Base-by-base conservation (phyloP, 768 basidiomycete species). In the Russula compacta region DNA sequence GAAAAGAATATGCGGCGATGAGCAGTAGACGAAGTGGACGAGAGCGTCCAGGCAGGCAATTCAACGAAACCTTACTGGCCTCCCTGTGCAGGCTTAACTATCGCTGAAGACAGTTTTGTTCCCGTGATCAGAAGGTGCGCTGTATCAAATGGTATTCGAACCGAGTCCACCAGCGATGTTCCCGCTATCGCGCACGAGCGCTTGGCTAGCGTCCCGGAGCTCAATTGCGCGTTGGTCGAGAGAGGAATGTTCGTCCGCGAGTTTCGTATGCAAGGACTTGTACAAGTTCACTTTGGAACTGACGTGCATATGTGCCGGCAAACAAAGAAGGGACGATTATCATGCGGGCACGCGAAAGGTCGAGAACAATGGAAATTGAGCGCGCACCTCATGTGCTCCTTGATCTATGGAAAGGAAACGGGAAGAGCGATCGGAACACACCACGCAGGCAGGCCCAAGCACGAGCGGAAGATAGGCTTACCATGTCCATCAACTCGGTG, bases 221-320 rank as follows among this genome's bases (percentile, higher is more conserved):
- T 70, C 69, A 33, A 71, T 64, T 21, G 77, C 75, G n/a, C 80
- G 74, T 35, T 76, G 75, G 2, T 70, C 62, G 36, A 83, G 73
- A 12, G 75, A 65, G 1, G 58, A 59, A 21, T 72, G 71, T 60
- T 83, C 81, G 9, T 71, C 68, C 6, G 74, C 71, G n/a, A 83
- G 67, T 36, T 73, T 72, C 4, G 68, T 66, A 52, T 81, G 76
- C 44, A 83, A 71, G 6, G 68, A 69, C 0, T 76, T 74, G 62
- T 80, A 83, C 14, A 81, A 68, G 39, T 75, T 72, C 61, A 82
- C 70, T 62, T 83, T 83, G 1, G 74, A 59, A 6, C 83, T 80
- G 62, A 21, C 29, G n/a, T 6, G 43, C 29, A 19, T 43, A 12
- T 63, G n/a, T 29, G 38, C 46, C 11, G 6, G 49, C 21, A 33